Evolutionary conservation across 306 rosid genomes (phyloP).

Genomic region (Geum urbanum): DNA sequence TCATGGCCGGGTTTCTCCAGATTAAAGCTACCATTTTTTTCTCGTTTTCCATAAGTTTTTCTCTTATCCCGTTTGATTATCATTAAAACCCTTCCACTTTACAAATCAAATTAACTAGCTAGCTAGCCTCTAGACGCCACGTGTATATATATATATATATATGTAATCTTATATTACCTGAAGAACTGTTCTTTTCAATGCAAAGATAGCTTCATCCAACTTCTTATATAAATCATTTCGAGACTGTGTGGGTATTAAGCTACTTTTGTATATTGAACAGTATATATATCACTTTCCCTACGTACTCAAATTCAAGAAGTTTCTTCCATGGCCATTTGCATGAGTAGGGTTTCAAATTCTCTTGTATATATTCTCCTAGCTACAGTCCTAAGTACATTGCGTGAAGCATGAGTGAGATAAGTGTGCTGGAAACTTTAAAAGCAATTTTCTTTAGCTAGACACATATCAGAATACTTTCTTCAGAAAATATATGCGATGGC

Average conservation of each 20-base stretch:
- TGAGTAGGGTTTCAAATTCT: conserved; percentile 3
- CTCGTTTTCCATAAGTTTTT: not conserved
- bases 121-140: too few relatives aligned
- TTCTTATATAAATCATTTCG: not conserved
- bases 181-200: not conserved
- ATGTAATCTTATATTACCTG: too few relatives aligned
- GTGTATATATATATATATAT: too few relatives aligned
- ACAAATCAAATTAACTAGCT: not conserved
- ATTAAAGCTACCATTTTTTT: not conserved
- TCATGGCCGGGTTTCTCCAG: not conserved
- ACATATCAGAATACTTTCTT: not conserved
- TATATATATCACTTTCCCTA: not conserved
- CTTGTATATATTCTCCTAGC: too few relatives aligned
- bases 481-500: not conserved
- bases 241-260: not conserved
- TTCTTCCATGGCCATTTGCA: not conserved
- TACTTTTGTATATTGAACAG: not conserved
- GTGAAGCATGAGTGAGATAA: conserved; percentile 5
- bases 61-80: not conserved
- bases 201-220: too few relatives aligned
- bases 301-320: not conserved
- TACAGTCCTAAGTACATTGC: conserved; percentile 2
- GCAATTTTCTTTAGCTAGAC: conserved; percentile 2
- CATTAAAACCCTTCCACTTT: not conserved
- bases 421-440: conserved; percentile 13